These are phyloP conservation scores for Pseudozyma pruni DNA, from an alignment of 1,284 basidiomycete genomes.

Conservation along the genomic window DNA sequence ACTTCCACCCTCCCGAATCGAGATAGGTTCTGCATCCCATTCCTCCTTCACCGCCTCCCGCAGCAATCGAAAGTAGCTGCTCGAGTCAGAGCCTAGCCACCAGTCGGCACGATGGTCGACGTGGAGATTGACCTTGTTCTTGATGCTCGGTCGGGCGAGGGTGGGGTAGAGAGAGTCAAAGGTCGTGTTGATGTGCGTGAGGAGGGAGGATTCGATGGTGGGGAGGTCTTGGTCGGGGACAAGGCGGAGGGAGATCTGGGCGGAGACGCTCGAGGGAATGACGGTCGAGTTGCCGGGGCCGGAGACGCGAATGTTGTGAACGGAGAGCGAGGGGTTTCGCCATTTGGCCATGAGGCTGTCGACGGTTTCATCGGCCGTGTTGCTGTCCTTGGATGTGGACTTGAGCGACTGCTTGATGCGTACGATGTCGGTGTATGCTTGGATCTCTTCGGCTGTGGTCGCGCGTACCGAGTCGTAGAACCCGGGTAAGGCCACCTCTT, in stretches of 20 bases:
- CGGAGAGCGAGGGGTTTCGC: constrained; percentile 57
- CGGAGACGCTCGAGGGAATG: constrained; percentile 56
- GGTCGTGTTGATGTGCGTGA: constrained; percentile 73
- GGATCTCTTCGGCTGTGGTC: constrained; percentile 50
- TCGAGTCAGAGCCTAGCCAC: constrained; percentile 90
- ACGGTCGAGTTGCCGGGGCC: constrained; percentile 59
- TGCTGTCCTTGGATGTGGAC: neutral
- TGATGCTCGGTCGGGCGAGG: constrained; percentile 1
- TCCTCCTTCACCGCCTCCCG: constrained; percentile 83
- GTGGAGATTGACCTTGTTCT: constrained; percentile 69
- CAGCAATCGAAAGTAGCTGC: constrained; percentile 83
- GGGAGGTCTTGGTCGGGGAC: constrained; percentile 91
- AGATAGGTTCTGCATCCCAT: constrained; percentile 80
- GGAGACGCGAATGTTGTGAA: constrained; percentile 55
- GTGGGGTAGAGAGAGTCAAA: constrained; percentile 73
- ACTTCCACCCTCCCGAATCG: constrained; percentile 80
- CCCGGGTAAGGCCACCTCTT: constrained; percentile 77
- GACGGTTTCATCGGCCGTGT: too few species aligned
- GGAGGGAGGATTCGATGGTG: constrained; percentile 75
- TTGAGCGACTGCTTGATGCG: constrained; percentile 38
- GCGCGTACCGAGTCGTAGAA: constrained; percentile 76
- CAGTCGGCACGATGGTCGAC: constrained; percentile 89
- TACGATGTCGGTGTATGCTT: constrained; percentile 66
- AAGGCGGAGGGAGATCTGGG: constrained; percentile 75
- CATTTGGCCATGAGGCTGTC: constrained; percentile 58